These are phyloP conservation scores for Diutina ranongensis DNA, from an alignment of 1,139 yeast species.

Conservation along the genomic window DNA sequence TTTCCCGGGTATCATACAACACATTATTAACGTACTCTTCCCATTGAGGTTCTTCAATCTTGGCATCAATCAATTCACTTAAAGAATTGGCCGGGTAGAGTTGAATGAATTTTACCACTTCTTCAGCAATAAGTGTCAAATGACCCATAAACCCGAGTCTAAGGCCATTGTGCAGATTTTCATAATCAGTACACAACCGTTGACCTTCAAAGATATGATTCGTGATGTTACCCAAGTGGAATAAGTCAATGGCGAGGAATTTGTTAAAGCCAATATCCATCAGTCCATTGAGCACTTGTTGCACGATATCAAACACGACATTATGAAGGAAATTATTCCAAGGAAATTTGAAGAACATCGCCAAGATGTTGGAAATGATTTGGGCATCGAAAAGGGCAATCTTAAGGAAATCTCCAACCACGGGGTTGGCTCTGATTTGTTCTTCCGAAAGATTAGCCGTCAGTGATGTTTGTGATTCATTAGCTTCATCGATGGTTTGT, in stretches of 20 bases:
- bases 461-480: slow-evolving; percentile 27
- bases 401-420: slow-evolving; percentile 83
- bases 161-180: slow-evolving; percentile 45
- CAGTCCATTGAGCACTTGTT: slow-evolving; percentile 89
- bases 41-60: slow-evolving; percentile 61
- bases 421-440: slow-evolving; percentile 57
- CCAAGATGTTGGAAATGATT: slow-evolving; percentile 63
- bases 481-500: slow-evolving; percentile 19
- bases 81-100: slow-evolving; percentile 52
- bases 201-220: slow-evolving; percentile 78
- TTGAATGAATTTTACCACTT: slow-evolving; percentile 87
- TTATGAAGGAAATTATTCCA: slow-evolving; percentile 98
- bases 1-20: slow-evolving; percentile 80
- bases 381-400: slow-evolving; percentile 76
- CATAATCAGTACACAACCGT: slow-evolving; percentile 53
- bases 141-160: slow-evolving; percentile 96
- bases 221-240: slow-evolving; percentile 69
- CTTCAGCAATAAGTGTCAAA: slow-evolving; percentile 89
- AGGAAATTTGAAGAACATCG: slow-evolving; percentile 85
- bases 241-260: slow-evolving; percentile 76
- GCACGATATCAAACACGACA: slow-evolving; percentile 94
- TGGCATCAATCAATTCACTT: slow-evolving; percentile 47
- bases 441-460: slow-evolving; percentile 43
- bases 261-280: slow-evolving; percentile 86
- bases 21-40: slow-evolving; percentile 74